Percentiles rank a stretch among this genome's conserved stretches.
phyloP scores from a whole-genome alignment of 2,329 filamentous ascomycete genomes.

The Amesomyces nigricolor region DNA sequence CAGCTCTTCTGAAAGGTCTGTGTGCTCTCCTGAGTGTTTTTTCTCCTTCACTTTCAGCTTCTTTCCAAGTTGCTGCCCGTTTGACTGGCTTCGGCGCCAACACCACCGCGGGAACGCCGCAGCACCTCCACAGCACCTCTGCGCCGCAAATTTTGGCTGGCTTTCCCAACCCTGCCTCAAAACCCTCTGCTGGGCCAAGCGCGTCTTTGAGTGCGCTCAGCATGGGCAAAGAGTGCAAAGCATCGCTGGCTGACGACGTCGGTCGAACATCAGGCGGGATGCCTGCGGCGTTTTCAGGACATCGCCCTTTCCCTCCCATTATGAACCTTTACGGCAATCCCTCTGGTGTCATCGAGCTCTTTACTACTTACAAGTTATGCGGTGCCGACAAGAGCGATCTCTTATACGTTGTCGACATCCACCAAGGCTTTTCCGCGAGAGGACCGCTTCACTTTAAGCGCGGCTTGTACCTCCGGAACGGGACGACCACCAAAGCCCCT shows the following conservation, averaged over 20 bases:
- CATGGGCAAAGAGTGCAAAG: neutral
- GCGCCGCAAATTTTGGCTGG: too few relatives aligned
- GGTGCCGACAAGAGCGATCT: conserved; percentile 4
- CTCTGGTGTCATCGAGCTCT: neutral
- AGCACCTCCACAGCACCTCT: too few relatives aligned
- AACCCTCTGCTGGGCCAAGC: too few relatives aligned
- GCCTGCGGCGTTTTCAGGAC: conserved; percentile 1
- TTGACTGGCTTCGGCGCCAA: too few relatives aligned
- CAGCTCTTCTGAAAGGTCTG: too few relatives aligned
- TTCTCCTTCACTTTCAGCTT: too few relatives aligned
- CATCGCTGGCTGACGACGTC: conserved; percentile 3
- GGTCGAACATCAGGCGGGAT: neutral
- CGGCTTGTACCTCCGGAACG: conserved; percentile 14
- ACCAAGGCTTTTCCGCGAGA: conserved; percentile 7
- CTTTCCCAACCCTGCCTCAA: too few relatives aligned
- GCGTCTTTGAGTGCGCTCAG: too few relatives aligned
- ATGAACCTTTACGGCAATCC: conserved; percentile 12
- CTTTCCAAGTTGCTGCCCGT: too few relatives aligned
- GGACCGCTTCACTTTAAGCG: conserved; percentile 14
- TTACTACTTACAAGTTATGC: conserved; percentile 11
- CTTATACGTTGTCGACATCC: conserved; percentile 13
- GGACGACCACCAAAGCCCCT: conserved; percentile 2
- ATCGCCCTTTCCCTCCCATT: conserved; percentile 8
- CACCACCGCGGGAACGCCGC: too few relatives aligned
- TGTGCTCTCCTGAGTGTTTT: too few relatives aligned